These are phyloP conservation scores for Schizosaccharomyces japonicus DNA, from an alignment of 805 yeast genomes.

Conservation along the genomic window DNA sequence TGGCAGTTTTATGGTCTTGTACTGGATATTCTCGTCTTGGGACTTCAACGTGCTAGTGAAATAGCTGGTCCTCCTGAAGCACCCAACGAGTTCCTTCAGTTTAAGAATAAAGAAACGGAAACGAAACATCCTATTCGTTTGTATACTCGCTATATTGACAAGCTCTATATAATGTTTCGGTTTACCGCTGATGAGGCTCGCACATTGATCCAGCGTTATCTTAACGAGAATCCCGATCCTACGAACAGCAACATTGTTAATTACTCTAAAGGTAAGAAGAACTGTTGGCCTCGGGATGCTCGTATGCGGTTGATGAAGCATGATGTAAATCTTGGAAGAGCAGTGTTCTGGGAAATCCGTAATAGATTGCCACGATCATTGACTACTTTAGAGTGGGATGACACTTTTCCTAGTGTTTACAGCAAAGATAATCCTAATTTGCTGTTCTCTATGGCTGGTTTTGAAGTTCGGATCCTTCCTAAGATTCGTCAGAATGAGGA, in stretches of 20 bases:
- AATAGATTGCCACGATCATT: slow-evolving; percentile 58
- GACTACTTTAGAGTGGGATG: slow-evolving; percentile 54
- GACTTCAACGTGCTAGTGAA: slow-evolving; percentile 67
- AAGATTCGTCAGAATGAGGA: slow-evolving; percentile 28
- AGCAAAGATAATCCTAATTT: slow-evolving; percentile 76
- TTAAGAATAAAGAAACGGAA: slow-evolving; percentile 34
- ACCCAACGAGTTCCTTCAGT: slow-evolving; percentile 64
- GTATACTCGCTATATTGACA: slow-evolving; percentile 66
- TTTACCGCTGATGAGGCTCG: slow-evolving; percentile 51
- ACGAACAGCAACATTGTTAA: slow-evolving; percentile 69
- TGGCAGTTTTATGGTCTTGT: slow-evolving; percentile 76
- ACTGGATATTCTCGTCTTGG: slow-evolving; percentile 58
- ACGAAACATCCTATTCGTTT: slow-evolving; percentile 49
- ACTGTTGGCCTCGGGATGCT: slow-evolving; percentile 85
- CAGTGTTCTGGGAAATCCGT: slow-evolving; percentile 72
- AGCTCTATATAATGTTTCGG: slow-evolving; percentile 53
- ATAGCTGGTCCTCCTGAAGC: slow-evolving; percentile 45
- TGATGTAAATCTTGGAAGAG: slow-evolving; percentile 80
- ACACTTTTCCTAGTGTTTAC: slow-evolving; percentile 65
- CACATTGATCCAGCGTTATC: slow-evolving; percentile 48
- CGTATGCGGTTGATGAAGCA: slow-evolving; percentile 76
- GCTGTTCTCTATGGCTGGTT: slow-evolving; percentile 78
- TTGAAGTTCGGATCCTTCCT: slow-evolving; percentile 76
- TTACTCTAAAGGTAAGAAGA: slow-evolving; percentile 44
- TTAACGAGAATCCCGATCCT: slow-evolving; percentile 77